Percentiles rank a stretch among this genome's conserved stretches.
Conservation (phyloP, 495 filamentous ascomycete species). For the Tuber indicum region DNA sequence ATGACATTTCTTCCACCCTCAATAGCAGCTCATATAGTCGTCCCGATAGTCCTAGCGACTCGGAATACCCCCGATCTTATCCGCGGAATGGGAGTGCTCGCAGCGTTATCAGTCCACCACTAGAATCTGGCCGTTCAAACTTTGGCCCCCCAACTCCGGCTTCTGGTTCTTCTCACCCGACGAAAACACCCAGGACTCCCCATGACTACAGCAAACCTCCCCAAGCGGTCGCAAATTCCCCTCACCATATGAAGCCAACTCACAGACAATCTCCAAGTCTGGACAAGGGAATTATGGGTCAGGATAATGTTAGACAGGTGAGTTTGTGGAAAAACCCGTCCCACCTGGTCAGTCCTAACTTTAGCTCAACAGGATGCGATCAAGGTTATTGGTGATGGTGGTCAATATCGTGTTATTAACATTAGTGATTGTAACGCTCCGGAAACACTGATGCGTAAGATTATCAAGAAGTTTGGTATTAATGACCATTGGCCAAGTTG, state of each 20-base stretch:
- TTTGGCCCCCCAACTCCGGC: constrained; percentile 28
- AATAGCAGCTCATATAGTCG: constrained; percentile 32
- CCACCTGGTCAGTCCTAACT: neutral
- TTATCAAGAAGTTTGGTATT: constrained; percentile 68
- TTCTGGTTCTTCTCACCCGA: constrained; percentile 21
- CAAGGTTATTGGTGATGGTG: constrained; percentile 75
- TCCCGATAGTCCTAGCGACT: constrained; percentile 38
- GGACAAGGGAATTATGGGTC: constrained; percentile 41
- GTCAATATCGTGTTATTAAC: constrained; percentile 84
- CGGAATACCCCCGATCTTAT: constrained; percentile 32
- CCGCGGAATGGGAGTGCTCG: constrained; percentile 18
- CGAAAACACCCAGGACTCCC: constrained; percentile 39
- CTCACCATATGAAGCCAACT: constrained; percentile 26
- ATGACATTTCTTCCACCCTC: constrained; percentile 35
- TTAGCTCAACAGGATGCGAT: constrained; percentile 36
- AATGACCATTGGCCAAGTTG: constrained; percentile 70
- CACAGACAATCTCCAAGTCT: constrained; percentile 40
- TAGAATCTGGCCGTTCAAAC: constrained; percentile 26
- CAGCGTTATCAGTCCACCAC: constrained; percentile 36
- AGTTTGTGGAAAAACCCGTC: neutral
- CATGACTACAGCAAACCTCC: constrained; percentile 27
- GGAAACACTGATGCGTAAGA: constrained; percentile 81
- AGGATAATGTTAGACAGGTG: constrained; percentile 39
- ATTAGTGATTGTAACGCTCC: constrained; percentile 81
- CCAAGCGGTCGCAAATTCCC: constrained; percentile 15